phyloP scores from a whole-genome alignment of 768 basidiomycete genomes.

The Strobilomyces dryophilus region DNA sequence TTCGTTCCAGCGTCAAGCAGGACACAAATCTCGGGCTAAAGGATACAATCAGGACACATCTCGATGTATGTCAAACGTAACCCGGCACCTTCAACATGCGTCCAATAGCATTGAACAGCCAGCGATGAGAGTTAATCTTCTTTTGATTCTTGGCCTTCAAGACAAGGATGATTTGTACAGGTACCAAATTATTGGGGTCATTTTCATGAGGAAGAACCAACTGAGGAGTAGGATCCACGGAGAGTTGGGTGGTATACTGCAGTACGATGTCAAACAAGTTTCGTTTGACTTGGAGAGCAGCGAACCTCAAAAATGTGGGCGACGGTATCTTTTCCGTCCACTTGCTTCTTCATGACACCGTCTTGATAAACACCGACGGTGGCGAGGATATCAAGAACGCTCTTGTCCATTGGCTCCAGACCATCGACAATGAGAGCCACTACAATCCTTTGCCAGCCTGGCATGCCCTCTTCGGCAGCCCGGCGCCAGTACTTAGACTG shows the following conservation, averaged over 20 bases:
- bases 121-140: conserved; percentile 94
- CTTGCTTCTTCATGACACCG: conserved; percentile 90
- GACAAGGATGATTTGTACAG: conserved; percentile 88
- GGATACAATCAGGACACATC: background rate
- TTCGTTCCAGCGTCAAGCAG: conserved; percentile 95
- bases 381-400: conserved; percentile 81
- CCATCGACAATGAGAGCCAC: conserved; percentile 92
- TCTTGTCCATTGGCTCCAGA: conserved; percentile 94
- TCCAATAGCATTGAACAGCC: conserved; percentile 94
- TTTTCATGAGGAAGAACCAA: conserved; percentile 87
- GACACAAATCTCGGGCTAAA: conserved; percentile 85
- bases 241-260: conserved; percentile 95
- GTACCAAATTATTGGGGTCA: conserved; percentile 89
- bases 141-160: conserved; percentile 94
- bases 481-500: conserved; percentile 89
- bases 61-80: conserved; percentile 12
- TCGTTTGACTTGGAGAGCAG: conserved; percentile 1
- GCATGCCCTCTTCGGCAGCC: conserved; percentile 76
- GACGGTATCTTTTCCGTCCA: conserved; percentile 83
- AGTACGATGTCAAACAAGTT: conserved; percentile 4
- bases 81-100: conserved; percentile 60
- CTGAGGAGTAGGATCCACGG: conserved; percentile 86
- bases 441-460: conserved; percentile 88
- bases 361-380: conserved; percentile 94
- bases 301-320: conserved; percentile 93